Conservation (phyloP, 495 filamentous ascomycete species). For the Sordaria brevicollis region DNA sequence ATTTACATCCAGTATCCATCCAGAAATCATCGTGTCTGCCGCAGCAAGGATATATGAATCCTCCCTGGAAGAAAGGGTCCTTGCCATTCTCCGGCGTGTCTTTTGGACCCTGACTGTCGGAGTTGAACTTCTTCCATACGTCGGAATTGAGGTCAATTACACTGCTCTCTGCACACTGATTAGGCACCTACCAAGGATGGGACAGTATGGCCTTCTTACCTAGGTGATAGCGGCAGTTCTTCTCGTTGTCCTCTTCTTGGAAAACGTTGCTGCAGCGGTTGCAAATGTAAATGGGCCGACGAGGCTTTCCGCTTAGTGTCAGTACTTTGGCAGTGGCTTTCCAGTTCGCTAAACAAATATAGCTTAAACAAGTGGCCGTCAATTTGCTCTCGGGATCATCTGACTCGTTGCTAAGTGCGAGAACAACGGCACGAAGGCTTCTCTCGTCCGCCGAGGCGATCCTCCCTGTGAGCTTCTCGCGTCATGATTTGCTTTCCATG, state of each 20-base stretch:
- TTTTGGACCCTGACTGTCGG: background rate
- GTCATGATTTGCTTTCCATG: background rate
- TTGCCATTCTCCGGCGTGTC: background rate
- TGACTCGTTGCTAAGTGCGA: background rate
- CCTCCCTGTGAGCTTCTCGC: background rate
- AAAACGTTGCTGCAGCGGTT: background rate
- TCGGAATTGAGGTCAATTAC: background rate
- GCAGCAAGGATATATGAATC: background rate
- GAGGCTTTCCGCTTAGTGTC: background rate
- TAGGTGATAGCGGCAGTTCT: background rate
- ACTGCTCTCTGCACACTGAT: background rate
- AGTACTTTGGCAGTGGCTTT: no score
- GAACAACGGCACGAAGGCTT: background rate
- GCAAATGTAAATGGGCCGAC: background rate
- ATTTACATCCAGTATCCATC: background rate
- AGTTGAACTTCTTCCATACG: background rate
- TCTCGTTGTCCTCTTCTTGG: background rate
- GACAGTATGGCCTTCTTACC: background rate
- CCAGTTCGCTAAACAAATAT: no score
- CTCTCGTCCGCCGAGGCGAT: background rate
- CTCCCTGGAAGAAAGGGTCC: background rate
- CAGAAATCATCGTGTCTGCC: background rate
- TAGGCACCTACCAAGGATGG: background rate
- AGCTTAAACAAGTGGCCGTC: background rate
- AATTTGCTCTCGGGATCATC: background rate